Base-by-base conservation (phyloP, 176 grass and related monocot species). In the Lolium perenne region DNA sequence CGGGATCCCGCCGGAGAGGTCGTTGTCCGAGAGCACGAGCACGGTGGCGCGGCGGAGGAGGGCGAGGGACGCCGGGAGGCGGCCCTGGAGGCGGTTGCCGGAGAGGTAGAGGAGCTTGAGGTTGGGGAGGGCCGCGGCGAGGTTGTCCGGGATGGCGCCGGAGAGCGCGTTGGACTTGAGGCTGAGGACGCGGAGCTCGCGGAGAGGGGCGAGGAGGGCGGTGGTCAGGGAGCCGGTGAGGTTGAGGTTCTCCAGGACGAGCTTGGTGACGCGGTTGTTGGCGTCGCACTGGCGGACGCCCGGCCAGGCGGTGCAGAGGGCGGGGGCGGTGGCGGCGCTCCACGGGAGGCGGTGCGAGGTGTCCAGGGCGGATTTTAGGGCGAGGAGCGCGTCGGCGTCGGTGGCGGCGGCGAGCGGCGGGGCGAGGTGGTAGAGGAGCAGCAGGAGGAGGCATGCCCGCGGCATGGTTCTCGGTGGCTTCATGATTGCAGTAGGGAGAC, bases 41-140 rank as follows among this genome's bases (percentile, higher is more conserved):
- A 96, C 84, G 51, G 93, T 99, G 69, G 93, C 67, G 59, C 97
- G 94, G 88, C 92, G 97, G 11, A 99, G 94, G 15, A n/a, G 66
- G 25, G 87, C 58, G 14, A 99, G 71, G 46, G 22, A 88, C n/a
- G 71, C 53, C 13, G 97, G 97, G 40, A 99, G 73, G 26, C 81
- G 68, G 3, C 92, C 97, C 10, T 84, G 82, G 84, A 98, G 88
- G 40, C 60, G 83, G 82, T 98, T 98, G 77, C 59, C 73, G 86
- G 80, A 90, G 84, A 98, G 94, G 86, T 94, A 98, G 43, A 98
- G 92, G 5, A 92, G 90, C 84, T 98, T 98, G 32, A 98, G 88
- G 83, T 94, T 98, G 58, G 78, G 79, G 5, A 97, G 89, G 1
- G 89, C 73, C 26, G 83, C 77, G 21, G 94, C 90, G 77, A 93